Evolutionary conservation across 2,329 filamentous ascomycete genomes (phyloP), one percentile per base, ranked within the genome.

Genomic region (Pseudogymnoascus sp.): DNA sequence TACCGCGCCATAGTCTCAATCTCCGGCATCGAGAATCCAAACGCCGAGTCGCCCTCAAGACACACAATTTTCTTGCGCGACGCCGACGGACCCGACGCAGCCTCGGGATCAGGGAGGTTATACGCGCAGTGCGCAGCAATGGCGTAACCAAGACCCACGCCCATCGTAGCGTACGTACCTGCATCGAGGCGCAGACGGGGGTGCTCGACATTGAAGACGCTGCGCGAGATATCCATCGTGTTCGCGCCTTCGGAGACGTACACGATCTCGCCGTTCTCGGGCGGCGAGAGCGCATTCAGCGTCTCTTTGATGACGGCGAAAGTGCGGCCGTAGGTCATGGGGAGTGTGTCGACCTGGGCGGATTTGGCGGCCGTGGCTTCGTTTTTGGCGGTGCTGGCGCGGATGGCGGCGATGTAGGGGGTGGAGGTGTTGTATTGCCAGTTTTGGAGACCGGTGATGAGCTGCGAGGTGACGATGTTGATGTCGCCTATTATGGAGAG

Each of bases 161-260:
- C 83, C 83, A 85, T 84, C 1, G 82, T 84, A 3, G 81, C 82
- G 64, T 83, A 80, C 0, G 81, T 84, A 1, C 82, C 82, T 2
- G 82, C 82, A 69, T 85, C 82, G 21, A 85, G 77, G 21, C 80
- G 77, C 13, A 82, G 76, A 15, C 82, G 78, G 2, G 82, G 82
- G 65, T 82, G 76, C 31, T 81, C 74, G 15, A 84, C 74, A 0
- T 79, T 76, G 68, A 85, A 84, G 44, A 78, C 75, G 10, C 78
- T 80, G 17, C 82, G 79, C 2, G 80, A 82, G 61, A 84, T 84
- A 66, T 85, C 83, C 83, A 84, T 85, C 5, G 82, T 83, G 67
- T 84, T 84, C 7, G 82, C 81, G 5, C 82, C 82, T 72, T 85
- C 81, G 1, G 80, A 82, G 36, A 84, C 74, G 64, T 84, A 84